These are phyloP conservation scores for Chloris gayana DNA, from an alignment of 176 grass and related monocot species.

Conservation along the genomic window DNA sequence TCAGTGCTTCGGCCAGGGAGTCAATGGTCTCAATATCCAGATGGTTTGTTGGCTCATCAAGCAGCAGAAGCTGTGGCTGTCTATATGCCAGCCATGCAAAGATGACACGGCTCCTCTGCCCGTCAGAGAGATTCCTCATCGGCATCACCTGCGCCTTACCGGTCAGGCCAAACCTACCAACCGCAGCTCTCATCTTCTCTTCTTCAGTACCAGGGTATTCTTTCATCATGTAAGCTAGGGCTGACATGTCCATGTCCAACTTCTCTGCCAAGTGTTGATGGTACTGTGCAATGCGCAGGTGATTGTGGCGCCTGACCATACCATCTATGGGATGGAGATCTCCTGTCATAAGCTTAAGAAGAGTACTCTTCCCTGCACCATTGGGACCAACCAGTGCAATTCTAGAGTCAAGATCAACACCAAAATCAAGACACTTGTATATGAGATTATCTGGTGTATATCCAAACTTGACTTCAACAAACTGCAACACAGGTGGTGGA, in stretches of 20 bases:
- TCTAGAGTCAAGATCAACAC: conserved; percentile 87
- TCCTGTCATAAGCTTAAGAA: conserved; percentile 93
- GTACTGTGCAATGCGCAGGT: conserved; percentile 80
- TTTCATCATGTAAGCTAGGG: conserved; percentile 80
- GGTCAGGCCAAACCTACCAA: conserved; percentile 74
- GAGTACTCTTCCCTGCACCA: conserved; percentile 89
- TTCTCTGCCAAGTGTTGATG: conserved; percentile 91
- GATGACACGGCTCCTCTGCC: conserved; percentile 78
- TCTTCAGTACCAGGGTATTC: conserved; percentile 93
- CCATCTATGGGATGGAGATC: conserved; percentile 72
- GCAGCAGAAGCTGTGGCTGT: conserved; percentile 69
- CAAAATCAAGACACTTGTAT: conserved; percentile 89
- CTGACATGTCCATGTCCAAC: conserved; percentile 79
- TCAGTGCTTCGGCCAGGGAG: conserved; percentile 84
- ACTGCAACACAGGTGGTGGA: conserved; percentile 85
- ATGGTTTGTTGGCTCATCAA: conserved; percentile 93
- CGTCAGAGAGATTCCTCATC: conserved; percentile 90
- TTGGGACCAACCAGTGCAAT: conserved; percentile 86
- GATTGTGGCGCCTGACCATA: conserved; percentile 95
- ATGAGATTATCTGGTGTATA: conserved; percentile 81
- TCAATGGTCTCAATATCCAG: conserved; percentile 92
- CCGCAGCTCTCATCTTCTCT: conserved; percentile 82
- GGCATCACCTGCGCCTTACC: conserved; percentile 95
- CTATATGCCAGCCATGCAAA: conserved; percentile 91
- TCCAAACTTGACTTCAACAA: conserved; percentile 87